A percentile compares a stretch with the other conserved stretches of the same genome.
Evolutionary conservation across 805 yeast species (phyloP).

Genomic region (Metschnikowia rubicola): DNA sequence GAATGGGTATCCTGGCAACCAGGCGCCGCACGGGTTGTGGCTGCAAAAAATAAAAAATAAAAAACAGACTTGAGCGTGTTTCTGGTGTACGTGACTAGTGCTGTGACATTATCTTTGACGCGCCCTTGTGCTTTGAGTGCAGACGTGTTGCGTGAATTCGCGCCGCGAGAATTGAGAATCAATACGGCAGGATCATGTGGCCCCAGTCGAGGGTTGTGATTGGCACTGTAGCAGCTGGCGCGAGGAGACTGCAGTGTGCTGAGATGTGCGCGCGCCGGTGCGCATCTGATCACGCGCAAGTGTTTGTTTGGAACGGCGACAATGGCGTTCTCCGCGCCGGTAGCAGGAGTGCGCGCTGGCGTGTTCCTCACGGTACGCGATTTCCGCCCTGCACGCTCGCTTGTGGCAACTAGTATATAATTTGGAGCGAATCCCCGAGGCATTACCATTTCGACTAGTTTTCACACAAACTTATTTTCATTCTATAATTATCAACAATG

Average conservation of each 20-base stretch:
- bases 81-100: no score
- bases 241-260: conserved; percentile 13
- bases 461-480: conserved; percentile 16
- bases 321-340: not conserved
- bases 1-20: no score
- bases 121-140: no score
- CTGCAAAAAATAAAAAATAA: no score
- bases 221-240: conserved; percentile 4
- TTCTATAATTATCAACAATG: conserved; percentile 21
- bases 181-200: no score
- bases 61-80: no score
- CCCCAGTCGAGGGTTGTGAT: no score
- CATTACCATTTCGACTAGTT: conserved; percentile 2
- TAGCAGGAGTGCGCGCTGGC: conserved; percentile 15
- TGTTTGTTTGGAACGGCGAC: conserved; percentile 4
- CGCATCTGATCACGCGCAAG: conserved; percentile 6
- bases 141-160: no score
- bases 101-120: no score
- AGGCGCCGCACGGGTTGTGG: no score
- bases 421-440: conserved; percentile 17
- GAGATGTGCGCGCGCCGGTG: conserved; percentile 14
- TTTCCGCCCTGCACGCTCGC: conserved; percentile 17
- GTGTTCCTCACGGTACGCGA: conserved; percentile 13
- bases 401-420: conserved; percentile 20
- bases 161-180: no score